These are phyloP conservation scores for Talaromyces ruber DNA, from an alignment of 495 filamentous ascomycete genomes.

Conservation along the genomic window DNA sequence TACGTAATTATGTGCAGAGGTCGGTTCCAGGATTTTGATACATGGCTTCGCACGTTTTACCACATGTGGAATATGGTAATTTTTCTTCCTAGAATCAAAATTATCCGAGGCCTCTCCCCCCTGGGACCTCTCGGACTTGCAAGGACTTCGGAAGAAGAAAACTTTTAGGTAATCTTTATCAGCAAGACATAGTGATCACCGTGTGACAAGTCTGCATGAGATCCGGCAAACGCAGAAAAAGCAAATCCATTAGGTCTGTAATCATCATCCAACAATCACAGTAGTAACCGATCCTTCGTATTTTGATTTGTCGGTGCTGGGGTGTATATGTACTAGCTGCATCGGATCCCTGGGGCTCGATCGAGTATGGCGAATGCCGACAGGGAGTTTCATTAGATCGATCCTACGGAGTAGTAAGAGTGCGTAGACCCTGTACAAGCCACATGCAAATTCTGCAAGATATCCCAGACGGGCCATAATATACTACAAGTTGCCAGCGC, in stretches of 20 bases:
- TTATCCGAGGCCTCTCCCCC: neutral
- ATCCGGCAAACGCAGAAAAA: neutral
- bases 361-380: neutral
- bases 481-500: neutral
- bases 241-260: neutral
- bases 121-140: neutral
- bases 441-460: neutral
- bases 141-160: neutral
- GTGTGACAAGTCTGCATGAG: neutral
- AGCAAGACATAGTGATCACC: neutral
- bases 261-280: neutral
- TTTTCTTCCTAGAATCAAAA: neutral
- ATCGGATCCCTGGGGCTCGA: neutral
- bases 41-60: neutral
- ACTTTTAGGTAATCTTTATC: neutral
- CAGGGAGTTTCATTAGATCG: neutral
- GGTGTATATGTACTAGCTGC: neutral
- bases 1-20: neutral
- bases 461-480: neutral
- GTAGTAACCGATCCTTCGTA: neutral
- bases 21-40: neutral
- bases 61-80: neutral
- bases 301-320: neutral
- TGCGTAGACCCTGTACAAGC: neutral
- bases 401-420: neutral